Conservation (phyloP, 192 early-diverging fungal genomes). For the Podila epigama region DNA sequence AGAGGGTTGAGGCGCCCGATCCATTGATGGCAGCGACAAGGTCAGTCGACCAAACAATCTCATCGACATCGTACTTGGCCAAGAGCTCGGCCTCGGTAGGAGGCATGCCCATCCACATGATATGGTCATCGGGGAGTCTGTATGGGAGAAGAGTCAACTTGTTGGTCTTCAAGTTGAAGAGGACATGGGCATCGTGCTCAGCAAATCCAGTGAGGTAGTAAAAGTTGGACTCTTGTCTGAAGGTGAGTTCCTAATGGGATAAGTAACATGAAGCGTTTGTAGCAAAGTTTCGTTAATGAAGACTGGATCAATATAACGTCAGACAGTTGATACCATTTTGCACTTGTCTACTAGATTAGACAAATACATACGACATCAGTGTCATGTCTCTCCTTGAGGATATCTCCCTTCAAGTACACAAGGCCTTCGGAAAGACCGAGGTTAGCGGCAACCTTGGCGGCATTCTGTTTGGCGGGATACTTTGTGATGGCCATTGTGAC, state of each 20-base stretch:
- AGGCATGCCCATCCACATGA: slow-evolving; percentile 83
- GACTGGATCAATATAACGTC: neutral
- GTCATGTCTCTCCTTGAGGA: slow-evolving; percentile 67
- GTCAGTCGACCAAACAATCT: slow-evolving; percentile 68
- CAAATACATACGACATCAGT: slow-evolving; percentile 69
- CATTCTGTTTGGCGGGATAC: slow-evolving; percentile 71
- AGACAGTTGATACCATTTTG: slow-evolving; percentile 47
- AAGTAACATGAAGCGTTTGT: slow-evolving; percentile 32
- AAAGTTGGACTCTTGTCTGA: slow-evolving; percentile 90
- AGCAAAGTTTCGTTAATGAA: slow-evolving; percentile 2
- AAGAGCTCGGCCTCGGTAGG: slow-evolving; percentile 63
- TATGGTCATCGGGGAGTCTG: slow-evolving; percentile 70
- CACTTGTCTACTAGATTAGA: neutral
- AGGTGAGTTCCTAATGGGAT: slow-evolving; percentile 70
- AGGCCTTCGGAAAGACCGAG: slow-evolving; percentile 65
- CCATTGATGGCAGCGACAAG: slow-evolving; percentile 55
- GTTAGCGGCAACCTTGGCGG: slow-evolving; percentile 64
- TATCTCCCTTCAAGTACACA: slow-evolving; percentile 69
- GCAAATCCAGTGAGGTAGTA: slow-evolving; percentile 86
- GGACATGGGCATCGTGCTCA: slow-evolving; percentile 77
- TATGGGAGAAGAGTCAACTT: slow-evolving; percentile 76
- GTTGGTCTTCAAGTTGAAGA: slow-evolving; percentile 73
- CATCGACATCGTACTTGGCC: slow-evolving; percentile 73
- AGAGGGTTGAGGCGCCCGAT: slow-evolving; percentile 56
- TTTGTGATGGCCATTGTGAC: slow-evolving; percentile 43